Evolutionary conservation across 345 rosid genomes (phyloP).

Genomic region (Melaleuca quinquenervia): DNA sequence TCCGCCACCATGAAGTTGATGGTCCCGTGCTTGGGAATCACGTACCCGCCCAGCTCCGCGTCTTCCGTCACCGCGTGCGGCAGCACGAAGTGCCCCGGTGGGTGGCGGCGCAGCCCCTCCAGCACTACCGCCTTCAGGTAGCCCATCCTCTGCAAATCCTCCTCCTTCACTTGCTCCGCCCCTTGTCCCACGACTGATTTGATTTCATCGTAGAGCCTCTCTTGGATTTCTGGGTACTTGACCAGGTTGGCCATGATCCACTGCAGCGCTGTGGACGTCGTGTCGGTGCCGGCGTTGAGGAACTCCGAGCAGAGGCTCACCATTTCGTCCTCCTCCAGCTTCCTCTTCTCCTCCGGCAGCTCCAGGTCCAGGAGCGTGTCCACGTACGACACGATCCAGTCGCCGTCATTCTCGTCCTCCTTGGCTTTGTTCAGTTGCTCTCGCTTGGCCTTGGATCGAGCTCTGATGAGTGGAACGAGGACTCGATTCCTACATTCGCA

Average conservation of each 20-base stretch:
- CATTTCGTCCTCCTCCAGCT: background rate
- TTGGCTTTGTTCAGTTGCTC: background rate
- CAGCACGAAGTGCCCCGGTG: background rate
- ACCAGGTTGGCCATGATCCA: conserved; percentile 10
- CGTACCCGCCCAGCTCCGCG: background rate
- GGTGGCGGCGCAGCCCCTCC: background rate
- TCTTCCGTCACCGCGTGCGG: background rate
- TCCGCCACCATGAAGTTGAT: conserved; percentile 4
- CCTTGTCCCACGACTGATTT: background rate
- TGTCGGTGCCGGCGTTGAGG: conserved; percentile 1
- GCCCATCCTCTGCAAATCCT: background rate
- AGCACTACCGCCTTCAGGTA: background rate
- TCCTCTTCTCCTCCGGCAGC: background rate
- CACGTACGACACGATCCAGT: background rate
- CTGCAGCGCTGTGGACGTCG: conserved; percentile 2
- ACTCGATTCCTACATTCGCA: background rate
- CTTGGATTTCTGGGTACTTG: conserved; percentile 2
- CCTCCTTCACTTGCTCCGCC: background rate
- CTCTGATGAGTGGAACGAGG: background rate
- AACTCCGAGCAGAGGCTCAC: conserved; percentile 2
- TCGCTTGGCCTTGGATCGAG: background rate
- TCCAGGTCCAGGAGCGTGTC: background rate
- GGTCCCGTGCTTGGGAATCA: background rate
- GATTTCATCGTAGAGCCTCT: background rate
- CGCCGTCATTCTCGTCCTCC: background rate